Percentiles rank a stretch among this genome's conserved stretches.
phyloP scores from a whole-genome alignment of 139 green algal genomes.

The Closterium sp. region DNA sequence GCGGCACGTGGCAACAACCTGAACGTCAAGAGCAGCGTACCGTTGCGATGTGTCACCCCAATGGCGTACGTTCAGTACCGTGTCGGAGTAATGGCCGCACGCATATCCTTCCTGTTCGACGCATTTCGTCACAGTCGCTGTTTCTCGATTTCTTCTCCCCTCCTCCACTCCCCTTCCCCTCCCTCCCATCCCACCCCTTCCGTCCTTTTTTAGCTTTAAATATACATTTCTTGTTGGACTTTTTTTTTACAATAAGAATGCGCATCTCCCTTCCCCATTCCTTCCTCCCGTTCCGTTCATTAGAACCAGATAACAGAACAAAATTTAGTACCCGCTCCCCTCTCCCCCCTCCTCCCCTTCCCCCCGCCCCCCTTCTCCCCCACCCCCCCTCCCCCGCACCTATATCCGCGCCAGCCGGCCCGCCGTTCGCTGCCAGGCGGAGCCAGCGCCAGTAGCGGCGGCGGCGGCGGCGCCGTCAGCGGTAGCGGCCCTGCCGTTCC shows the following conservation, averaged over 20 bases:
- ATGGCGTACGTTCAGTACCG: not conserved
- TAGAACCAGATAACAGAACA: too few species aligned
- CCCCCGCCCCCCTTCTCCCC: too few species aligned
- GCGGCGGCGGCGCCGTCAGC: not conserved
- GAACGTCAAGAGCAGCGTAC: not conserved
- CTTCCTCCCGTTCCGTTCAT: not conserved
- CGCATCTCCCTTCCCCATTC: not conserved
- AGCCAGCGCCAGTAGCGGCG: not conserved
- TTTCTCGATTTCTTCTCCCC: too few species aligned
- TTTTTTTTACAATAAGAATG: too few species aligned
- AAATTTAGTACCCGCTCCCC: too few species aligned
- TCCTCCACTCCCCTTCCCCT: too few species aligned
- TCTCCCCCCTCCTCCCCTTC: not conserved
- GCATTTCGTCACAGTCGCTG: too few species aligned
- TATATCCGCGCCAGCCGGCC: not conserved
- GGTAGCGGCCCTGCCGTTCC: conserved; percentile 34
- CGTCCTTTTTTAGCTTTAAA: too few species aligned
- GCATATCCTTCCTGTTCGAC: not conserved
- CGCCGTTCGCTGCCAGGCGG: not conserved
- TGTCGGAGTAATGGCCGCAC: not conserved
- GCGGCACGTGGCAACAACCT: not conserved
- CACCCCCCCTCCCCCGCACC: not conserved
- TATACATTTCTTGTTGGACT: too few species aligned
- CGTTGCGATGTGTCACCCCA: not conserved
- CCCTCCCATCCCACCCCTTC: too few species aligned